Evolutionary conservation across 345 rosid species (phyloP), one percentile per base, ranked within the genome.

Genomic region (Citrus australasica): DNA sequence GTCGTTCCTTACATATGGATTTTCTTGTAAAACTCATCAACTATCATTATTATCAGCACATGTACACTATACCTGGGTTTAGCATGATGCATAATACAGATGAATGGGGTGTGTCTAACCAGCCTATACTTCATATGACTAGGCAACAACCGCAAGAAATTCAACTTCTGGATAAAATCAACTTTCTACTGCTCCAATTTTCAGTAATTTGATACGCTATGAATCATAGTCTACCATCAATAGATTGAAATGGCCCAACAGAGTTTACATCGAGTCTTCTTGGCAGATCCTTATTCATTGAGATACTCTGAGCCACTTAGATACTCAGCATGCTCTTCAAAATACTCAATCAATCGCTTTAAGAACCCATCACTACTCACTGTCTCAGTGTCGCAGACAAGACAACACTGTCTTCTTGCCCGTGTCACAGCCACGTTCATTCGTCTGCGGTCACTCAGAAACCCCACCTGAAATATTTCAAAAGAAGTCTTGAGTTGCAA

Each of bases 401-500:
- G 70, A 82, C 99, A 94, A 65, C 98, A 92, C 77, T 96, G 97
- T 79, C 99, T 89, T 84, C 99, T 91, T 65, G 97, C 89, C 48
- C 94, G 92, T 59, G 98, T 94, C 79, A 94, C 98, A 33, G 99
- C 99, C 78, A 94, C 98, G 68, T 96, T 92, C 98, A 96, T 96
- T 75, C 98, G 82, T 82, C 99, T 88, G 30, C 73, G 87, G 72
- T 96, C 98, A 59, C 93, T 91, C 51, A 92, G 55, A 86, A 96
- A 96, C 21, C 99, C 97, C 73, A 94, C 95, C 97, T 91, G 86
- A 80, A 61, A 56, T 60, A 53, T 78, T 77, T 53, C 30, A 28
- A 33, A 79, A 75, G 21, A 72, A 64, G 11, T 28, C 1, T 67
- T 19, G 66, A 67, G 73, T 73, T 76, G 3, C 62, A 79, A 76